phyloP scores from a whole-genome alignment of 768 basidiomycete genomes.

The Hericium erinaceus region DNA sequence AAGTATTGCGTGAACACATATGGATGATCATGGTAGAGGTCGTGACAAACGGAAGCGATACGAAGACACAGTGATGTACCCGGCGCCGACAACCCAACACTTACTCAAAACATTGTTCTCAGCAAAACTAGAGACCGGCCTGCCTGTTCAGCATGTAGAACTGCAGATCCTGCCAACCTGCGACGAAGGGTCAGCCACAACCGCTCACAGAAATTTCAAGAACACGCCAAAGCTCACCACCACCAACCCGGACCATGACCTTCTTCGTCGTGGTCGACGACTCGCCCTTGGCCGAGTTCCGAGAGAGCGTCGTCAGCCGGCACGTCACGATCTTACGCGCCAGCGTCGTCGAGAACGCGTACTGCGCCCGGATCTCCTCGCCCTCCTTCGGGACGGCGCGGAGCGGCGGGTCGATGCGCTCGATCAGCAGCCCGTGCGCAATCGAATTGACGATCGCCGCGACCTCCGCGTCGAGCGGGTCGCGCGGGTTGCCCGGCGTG shows the following conservation, averaged over 20 bases:
- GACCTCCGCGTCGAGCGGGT: constrained; percentile 79
- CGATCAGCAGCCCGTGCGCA: constrained; percentile 66
- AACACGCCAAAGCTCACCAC: constrained; percentile 31
- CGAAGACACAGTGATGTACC: not conserved
- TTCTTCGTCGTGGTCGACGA: constrained; percentile 52
- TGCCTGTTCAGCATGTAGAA: constrained; percentile 72
- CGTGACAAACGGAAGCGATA: not conserved
- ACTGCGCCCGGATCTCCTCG: constrained; percentile 77
- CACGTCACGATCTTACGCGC: constrained; percentile 71
- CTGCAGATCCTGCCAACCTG: constrained; percentile 76
- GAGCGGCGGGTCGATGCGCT: constrained; percentile 74
- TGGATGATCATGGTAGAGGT: not conserved
- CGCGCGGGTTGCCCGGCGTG: constrained; percentile 52
- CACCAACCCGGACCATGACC: constrained; percentile 87
- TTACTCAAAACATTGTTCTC: not conserved
- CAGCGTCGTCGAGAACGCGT: constrained; percentile 68
- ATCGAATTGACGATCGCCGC: constrained; percentile 67
- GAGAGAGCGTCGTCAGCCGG: constrained; percentile 68
- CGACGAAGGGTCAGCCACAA: constrained; percentile 4
- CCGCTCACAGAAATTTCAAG: not conserved
- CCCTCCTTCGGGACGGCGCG: constrained; percentile 55
- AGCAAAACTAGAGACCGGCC: constrained; percentile 43
- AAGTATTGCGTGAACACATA: not conserved
- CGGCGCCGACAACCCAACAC: not conserved
- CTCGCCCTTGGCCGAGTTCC: constrained; percentile 36